These are phyloP conservation scores for Irpex sp. DNA, from an alignment of 1,284 basidiomycete species.

Conservation along the genomic window DNA sequence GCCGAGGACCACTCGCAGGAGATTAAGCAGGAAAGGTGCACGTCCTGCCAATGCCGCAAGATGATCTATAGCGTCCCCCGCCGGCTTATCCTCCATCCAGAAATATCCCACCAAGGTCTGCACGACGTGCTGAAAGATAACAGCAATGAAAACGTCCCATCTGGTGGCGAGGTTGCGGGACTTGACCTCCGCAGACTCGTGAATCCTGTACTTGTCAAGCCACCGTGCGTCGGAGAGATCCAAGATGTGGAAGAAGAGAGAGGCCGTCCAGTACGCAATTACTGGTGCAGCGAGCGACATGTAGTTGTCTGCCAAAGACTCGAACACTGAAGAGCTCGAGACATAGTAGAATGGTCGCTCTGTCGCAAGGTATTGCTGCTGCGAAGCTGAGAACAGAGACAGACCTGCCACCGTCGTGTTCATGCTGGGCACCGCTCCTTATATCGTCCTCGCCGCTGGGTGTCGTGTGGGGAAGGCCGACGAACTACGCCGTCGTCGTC, in stretches of 20 bases:
- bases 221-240: conserved; percentile 74
- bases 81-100: conserved; percentile 57
- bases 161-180: conserved; percentile 74
- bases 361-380: conserved; percentile 21
- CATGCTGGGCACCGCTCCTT: conserved; percentile 12
- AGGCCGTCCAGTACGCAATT: conserved; percentile 84
- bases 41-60: conserved; percentile 37
- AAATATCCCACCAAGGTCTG: conserved; percentile 77
- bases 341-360: conserved; percentile 24
- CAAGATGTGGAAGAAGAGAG: conserved; percentile 76
- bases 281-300: conserved; percentile 76
- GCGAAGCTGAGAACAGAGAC: conserved; percentile 16
- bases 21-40: conserved; percentile 33
- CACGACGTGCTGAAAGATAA: conserved; percentile 79
- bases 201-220: conserved; percentile 84
- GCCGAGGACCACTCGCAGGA: conserved; percentile 40
- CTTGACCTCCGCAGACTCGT: conserved; percentile 80
- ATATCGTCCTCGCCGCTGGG: not conserved
- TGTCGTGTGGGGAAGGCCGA: not conserved
- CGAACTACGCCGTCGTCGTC: not conserved
- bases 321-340: conserved; percentile 14
- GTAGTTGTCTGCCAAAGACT: conserved; percentile 52
- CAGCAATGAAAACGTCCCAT: conserved; percentile 68
- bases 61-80: conserved; percentile 45
- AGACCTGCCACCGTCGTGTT: conserved; percentile 16